Base-by-base conservation (phyloP, 1,284 basidiomycete genomes). In the Ceratobasidium theobromae region DNA sequence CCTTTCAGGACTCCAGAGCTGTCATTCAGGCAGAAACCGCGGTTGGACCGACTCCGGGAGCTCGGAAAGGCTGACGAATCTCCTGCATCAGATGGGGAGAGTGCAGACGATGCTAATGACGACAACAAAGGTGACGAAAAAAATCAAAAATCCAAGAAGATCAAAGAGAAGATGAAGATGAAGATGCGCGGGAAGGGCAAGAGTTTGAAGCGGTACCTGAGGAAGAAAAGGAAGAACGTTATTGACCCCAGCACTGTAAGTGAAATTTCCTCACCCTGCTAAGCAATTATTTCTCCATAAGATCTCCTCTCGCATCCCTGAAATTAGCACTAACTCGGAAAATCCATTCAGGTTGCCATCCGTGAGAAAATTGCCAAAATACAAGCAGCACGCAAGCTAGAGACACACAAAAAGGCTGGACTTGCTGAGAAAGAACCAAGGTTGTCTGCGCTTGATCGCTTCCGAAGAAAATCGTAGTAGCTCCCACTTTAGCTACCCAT, bases 201-300 rank as follows among this genome's bases (percentile, higher is more conserved):
- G 80, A 90, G 85, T 74, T 76, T 92, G 75, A 95, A 94, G 76
- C 80, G 92, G 79, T 89, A 86, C 75, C 76, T 96, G 67, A 82
- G 89, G 71, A 94, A 94, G 78, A 89, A 94, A 76, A 85, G 91
- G 74, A 94, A 95, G 81, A 96, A 97, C 72, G 91, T 97, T 65
- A 84, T 97, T 70, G 93, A 96, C 75, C 91, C 92, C 27, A 83
- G 86, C 53, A 85, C 89, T 65, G 93, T 95, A 72, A 73, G 87
- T 60, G 48, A 70, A 28, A 27, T 40, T 40, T 8, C 21, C 43
- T 45, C 18, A 14, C 18, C 35, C 35, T 38, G 8, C 16, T 38
- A 38, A 8, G 9, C 35, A 8, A 38, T 16, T 16, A 38, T 38
- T 16, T 38, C 35, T 38, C 9, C 9, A 38, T 38, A 38, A 8